Conservation (phyloP, 2,329 filamentous ascomycete genomes). For the Colletotrichum coccodes region DNA sequence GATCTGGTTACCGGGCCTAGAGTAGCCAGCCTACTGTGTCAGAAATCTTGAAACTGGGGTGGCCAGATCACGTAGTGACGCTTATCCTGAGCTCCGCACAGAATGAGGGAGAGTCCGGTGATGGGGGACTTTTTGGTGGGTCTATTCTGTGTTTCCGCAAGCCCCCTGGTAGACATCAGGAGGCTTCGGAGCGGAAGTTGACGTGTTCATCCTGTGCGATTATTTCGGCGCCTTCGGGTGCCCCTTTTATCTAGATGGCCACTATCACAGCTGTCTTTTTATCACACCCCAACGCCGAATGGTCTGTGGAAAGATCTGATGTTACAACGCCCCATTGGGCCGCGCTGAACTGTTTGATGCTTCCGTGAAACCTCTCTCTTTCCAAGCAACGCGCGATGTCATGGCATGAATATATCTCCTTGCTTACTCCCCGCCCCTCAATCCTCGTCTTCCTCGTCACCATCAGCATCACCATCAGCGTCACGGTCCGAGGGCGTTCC, state of each 20-base stretch:
- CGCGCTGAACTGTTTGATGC: not conserved
- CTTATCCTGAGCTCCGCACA: no score
- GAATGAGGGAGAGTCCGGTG: no score
- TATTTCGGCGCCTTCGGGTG: not conserved
- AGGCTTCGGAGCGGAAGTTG: no score
- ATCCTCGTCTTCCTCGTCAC: slow-evolving; percentile 54
- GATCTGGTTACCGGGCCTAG: no score
- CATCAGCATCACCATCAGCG: slow-evolving; percentile 57
- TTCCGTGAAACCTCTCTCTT: not conserved
- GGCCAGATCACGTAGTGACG: no score
- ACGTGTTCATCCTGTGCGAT: not conserved
- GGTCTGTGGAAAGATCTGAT: not conserved
- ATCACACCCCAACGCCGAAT: not conserved
- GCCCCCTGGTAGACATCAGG: no score
- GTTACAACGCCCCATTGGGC: not conserved
- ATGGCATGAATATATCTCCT: not conserved
- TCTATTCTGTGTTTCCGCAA: no score
- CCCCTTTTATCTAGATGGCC: not conserved
- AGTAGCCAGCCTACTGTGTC: no score
- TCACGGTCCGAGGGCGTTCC: slow-evolving; percentile 40
- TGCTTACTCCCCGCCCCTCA: not conserved
- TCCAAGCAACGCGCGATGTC: not conserved
- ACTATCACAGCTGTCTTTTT: not conserved
- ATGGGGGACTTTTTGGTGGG: no score
- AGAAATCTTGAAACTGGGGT: no score